Evolutionary conservation across 768 basidiomycete genomes (phyloP).

Genomic region (Mycena indigotica): DNA sequence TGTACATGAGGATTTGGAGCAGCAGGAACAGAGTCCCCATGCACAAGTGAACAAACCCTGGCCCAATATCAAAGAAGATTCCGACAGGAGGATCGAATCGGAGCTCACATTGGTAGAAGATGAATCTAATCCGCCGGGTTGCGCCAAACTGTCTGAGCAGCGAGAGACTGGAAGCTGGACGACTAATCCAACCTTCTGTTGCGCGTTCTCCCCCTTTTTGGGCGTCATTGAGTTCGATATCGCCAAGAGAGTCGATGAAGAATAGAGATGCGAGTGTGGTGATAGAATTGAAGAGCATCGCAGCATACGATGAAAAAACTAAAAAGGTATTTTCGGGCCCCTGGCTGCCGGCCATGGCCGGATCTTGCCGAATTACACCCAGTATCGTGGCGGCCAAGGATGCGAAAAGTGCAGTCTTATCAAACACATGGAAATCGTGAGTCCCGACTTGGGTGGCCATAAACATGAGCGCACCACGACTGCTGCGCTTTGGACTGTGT

Average conservation of each 20-base stretch:
- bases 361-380: background rate
- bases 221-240: conserved; percentile 7
- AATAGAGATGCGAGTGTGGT: conserved; percentile 1
- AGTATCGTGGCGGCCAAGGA: background rate
- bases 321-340: background rate
- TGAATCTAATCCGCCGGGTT: background rate
- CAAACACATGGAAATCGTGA: background rate
- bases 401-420: conserved; percentile 7
- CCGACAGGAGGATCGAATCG: background rate
- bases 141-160: conserved; percentile 3
- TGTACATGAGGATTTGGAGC: background rate
- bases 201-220: background rate
- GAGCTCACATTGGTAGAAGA: conserved; percentile 9
- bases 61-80: background rate
- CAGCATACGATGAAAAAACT: conserved; percentile 4
- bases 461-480: background rate
- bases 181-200: background rate
- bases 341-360: background rate
- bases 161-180: background rate
- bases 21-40: background rate
- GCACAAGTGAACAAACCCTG: conserved; percentile 3
- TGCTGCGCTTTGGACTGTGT: conserved; percentile 5
- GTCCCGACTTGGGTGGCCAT: too few species aligned
- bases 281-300: conserved; percentile 6
- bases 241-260: conserved; percentile 4